A percentile compares a stretch with the other conserved stretches of the same genome.
Evolutionary conservation across 2,329 filamentous ascomycete species (phyloP).

Genomic region (Trichoderma harzianum): DNA sequence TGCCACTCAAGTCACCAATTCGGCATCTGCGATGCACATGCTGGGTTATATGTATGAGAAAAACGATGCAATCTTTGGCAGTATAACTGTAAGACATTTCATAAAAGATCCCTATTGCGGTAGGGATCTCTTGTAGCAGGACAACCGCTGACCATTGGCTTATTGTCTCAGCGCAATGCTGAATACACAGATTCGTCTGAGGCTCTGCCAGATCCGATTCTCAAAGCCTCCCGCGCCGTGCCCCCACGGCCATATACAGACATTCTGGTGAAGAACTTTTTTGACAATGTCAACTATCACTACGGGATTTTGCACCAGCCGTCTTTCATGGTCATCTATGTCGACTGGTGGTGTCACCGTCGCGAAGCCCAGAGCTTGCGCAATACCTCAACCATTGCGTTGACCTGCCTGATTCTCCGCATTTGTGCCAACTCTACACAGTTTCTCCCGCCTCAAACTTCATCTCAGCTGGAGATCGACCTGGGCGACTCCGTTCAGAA

Average conservation of each 20-base stretch:
- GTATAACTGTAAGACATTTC: not conserved
- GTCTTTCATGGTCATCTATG: constrained; percentile 3
- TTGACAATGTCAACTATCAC: constrained; percentile 3
- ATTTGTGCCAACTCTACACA: constrained; percentile 10
- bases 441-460: not conserved
- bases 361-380: not conserved
- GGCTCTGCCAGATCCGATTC: not conserved
- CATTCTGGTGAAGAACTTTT: not conserved
- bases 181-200: not conserved
- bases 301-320: constrained; percentile 1
- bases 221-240: not conserved
- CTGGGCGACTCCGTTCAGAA: not conserved
- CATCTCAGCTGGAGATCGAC: not conserved
- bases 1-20: not conserved
- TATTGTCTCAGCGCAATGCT: not conserved
- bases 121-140: not conserved
- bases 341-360: constrained; percentile 3
- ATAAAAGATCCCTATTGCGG: no score
- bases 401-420: constrained; percentile 1
- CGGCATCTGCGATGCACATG: not conserved
- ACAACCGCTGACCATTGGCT: no score
- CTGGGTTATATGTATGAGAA: not conserved
- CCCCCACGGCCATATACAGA: not conserved
- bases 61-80: not conserved
- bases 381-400: not conserved